Conservation (phyloP, 306 rosid genomes). For the Rubus parviflorus region DNA sequence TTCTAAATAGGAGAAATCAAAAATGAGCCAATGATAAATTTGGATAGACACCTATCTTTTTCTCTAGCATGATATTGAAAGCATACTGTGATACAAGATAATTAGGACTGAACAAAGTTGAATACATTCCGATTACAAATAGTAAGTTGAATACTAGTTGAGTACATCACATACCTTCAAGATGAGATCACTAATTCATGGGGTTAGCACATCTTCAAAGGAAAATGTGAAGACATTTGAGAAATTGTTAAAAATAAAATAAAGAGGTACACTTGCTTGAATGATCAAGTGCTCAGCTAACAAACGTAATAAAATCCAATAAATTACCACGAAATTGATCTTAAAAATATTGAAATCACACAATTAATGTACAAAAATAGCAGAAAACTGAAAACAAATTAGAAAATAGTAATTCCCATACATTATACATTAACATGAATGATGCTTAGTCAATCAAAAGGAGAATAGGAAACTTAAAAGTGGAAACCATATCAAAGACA, state of each 20-base stretch:
- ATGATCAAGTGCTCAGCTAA: neutral
- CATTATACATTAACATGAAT: neutral
- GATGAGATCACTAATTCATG: neutral
- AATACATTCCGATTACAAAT: neutral
- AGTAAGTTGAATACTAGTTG: neutral
- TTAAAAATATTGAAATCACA: neutral
- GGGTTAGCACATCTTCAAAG: neutral
- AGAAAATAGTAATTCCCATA: neutral
- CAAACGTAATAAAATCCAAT: neutral
- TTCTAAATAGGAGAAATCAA: neutral
- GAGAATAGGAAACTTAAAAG: neutral
- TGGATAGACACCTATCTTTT: neutral
- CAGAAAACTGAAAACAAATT: neutral
- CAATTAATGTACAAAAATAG: neutral
- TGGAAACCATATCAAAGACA: neutral
- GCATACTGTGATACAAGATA: neutral
- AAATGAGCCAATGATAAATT: neutral
- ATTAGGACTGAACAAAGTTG: neutral
- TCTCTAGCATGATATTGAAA: neutral
- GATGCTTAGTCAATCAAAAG: neutral
- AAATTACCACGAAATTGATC: neutral
- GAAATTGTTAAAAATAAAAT: neutral
- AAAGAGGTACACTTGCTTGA: neutral
- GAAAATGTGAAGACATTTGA: neutral
- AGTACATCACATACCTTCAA: neutral